phyloP scores from a whole-genome alignment of 768 basidiomycete species.

The Punctularia strigosozonata region DNA sequence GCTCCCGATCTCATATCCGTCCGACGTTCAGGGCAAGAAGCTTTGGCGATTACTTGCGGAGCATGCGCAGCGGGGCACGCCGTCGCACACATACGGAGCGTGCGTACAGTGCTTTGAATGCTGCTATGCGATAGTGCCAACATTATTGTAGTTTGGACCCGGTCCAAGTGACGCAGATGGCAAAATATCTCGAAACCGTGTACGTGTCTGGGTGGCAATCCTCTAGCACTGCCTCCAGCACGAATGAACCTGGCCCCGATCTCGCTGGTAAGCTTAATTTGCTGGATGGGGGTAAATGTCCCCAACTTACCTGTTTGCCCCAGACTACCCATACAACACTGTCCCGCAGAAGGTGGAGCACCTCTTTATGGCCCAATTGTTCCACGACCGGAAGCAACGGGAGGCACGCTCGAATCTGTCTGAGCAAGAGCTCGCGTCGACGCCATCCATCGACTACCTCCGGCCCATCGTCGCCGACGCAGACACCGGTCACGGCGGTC shows the following conservation, averaged over 20 bases:
- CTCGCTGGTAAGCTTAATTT: slow-evolving; percentile 65
- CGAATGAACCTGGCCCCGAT: slow-evolving; percentile 96
- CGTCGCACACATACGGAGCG: slow-evolving; percentile 97
- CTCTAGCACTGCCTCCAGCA: slow-evolving; percentile 85
- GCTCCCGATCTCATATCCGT: slow-evolving; percentile 76
- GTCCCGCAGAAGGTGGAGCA: slow-evolving; percentile 99
- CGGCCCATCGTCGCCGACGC: slow-evolving; percentile 94
- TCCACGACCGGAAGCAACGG: slow-evolving; percentile 97
- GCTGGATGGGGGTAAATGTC: neutral
- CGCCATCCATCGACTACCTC: slow-evolving; percentile 76
- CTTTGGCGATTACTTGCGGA: slow-evolving; percentile 63
- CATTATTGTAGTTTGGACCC: slow-evolving; percentile 70
- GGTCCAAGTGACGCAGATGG: slow-evolving; percentile 98
- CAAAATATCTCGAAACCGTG: slow-evolving; percentile 94
- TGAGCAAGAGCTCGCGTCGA: slow-evolving; percentile 57
- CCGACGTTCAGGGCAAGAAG: slow-evolving; percentile 78
- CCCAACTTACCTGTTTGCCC: neutral
- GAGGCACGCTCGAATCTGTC: slow-evolving; percentile 64
- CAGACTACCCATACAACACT: slow-evolving; percentile 97
- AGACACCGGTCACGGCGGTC: slow-evolving; percentile 94
- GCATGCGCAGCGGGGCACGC: slow-evolving; percentile 67
- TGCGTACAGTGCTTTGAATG: slow-evolving; percentile 33
- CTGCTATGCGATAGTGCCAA: neutral
- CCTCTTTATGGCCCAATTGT: slow-evolving; percentile 94
- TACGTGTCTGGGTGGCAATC: slow-evolving; percentile 98